phyloP scores from a whole-genome alignment of 768 basidiomycete genomes.

The Mycena kentingensis region DNA sequence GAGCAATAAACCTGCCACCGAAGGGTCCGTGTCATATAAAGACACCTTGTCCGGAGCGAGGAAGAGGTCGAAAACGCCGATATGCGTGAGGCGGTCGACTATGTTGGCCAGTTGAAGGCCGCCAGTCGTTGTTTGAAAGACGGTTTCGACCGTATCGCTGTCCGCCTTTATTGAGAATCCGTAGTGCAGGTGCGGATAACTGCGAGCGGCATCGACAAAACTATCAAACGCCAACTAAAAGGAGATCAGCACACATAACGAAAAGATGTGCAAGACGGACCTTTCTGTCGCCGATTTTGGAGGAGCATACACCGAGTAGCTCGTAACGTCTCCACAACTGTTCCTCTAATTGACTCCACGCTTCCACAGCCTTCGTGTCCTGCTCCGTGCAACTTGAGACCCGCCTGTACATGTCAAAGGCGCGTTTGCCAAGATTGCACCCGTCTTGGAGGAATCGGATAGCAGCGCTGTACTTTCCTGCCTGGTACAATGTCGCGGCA shows the following conservation, averaged over 20 bases:
- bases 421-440: constrained; percentile 54
- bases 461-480: constrained; percentile 59
- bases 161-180: constrained; percentile 41
- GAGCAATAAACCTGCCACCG: constrained; percentile 55
- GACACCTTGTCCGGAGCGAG: constrained; percentile 53
- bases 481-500: constrained; percentile 71
- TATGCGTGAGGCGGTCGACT: constrained; percentile 66
- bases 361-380: constrained; percentile 33
- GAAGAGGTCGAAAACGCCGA: constrained; percentile 68
- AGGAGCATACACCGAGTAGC: constrained; percentile 74
- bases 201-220: constrained; percentile 50
- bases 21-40: constrained; percentile 33
- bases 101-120: constrained; percentile 61
- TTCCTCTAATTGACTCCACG: constrained; percentile 65
- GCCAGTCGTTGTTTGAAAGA: constrained; percentile 45
- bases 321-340: constrained; percentile 78
- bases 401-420: constrained; percentile 37
- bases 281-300: constrained; percentile 76
- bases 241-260: neutral
- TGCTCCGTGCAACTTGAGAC: constrained; percentile 14
- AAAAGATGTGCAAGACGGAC: constrained; percentile 40
- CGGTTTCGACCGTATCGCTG: constrained; percentile 25
- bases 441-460: constrained; percentile 67
- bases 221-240: constrained; percentile 61
- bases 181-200: constrained; percentile 53